Base-by-base conservation (phyloP, 352 stramenopile species). In the Phytophthora sp. region DNA sequence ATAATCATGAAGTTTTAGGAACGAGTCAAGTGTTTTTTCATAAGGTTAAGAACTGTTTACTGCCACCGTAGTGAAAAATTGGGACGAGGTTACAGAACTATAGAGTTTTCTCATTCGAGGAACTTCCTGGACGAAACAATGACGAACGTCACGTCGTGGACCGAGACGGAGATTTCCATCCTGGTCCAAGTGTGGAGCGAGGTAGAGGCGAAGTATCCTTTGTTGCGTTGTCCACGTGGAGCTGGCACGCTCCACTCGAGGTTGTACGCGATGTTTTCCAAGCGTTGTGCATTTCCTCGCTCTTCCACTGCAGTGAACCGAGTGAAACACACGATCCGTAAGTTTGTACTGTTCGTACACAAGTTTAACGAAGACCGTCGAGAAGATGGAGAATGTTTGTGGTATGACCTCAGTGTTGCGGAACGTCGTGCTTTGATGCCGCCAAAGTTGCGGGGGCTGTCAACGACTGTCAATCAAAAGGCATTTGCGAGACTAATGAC, bases 161-260 rank as follows among this genome's bases (percentile, higher is more conserved):
- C 56, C 2, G 57, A 69, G 23, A 21, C 23, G 20, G 66, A 74
- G 35, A n/a, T 74, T 15, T 42, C 35, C 23, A 27, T 50, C 18
- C 27, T 71, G 9, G 45, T 72, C 16, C 55, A 64, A 53, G 57
- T 46, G 3, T 75, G 62, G 63, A 60, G 50, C 44, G 56, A 71
- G 16, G 52, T 72, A 9, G 62, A 72, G 23, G 51, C 51, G 15
- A 71, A 59, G 20, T 63, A 62, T 24, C 54, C 66, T 18, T 38
- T 46, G 0, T 9, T 61, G 33, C 49, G 49, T 24, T 56, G 50
- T 20, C 26, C 55, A 16, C 51, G 56, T 49, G 39, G 38, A 2
- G 12, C 49, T 6, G 36, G 21, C 9, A 53, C 55, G n/a, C 35
- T 69, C 29, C 45, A 71, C 15, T 30, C 54, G 12, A 72, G 68